Percentiles rank a stretch among this genome's conserved stretches.
phyloP scores from a whole-genome alignment of 1,139 yeast genomes.

The Sugiyamaella xylanicola region DNA sequence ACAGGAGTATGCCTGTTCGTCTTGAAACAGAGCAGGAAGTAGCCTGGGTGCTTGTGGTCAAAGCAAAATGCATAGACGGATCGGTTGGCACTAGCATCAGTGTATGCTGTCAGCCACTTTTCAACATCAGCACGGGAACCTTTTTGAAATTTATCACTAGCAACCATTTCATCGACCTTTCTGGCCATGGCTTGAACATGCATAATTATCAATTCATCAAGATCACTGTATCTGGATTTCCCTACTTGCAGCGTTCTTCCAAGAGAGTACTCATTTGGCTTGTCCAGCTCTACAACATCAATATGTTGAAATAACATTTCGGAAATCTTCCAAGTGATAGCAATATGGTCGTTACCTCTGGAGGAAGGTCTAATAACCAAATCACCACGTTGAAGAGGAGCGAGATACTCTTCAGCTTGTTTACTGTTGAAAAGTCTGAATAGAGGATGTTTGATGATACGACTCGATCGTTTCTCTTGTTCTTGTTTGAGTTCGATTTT shows the following conservation, averaged over 20 bases:
- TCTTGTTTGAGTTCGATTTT: constrained; percentile 54
- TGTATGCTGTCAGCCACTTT: constrained; percentile 85
- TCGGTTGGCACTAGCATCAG: constrained; percentile 87
- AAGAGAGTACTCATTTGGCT: constrained; percentile 61
- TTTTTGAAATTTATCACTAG: constrained; percentile 83
- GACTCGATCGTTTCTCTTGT: constrained; percentile 57
- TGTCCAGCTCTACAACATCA: constrained; percentile 75
- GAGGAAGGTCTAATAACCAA: constrained; percentile 94
- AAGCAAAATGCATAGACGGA: constrained; percentile 90
- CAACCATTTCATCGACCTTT: constrained; percentile 80
- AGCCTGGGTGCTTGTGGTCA: constrained; percentile 91
- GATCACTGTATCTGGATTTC: constrained; percentile 68
- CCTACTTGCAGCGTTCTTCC: constrained; percentile 72
- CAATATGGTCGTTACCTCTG: constrained; percentile 81
- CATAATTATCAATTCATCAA: constrained; percentile 89
- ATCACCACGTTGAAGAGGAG: constrained; percentile 87
- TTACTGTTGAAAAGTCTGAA: constrained; percentile 79
- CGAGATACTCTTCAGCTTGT: constrained; percentile 92
- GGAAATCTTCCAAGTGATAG: constrained; percentile 96
- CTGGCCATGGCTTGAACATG: constrained; percentile 85
- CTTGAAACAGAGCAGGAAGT: constrained; percentile 84
- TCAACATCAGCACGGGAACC: constrained; percentile 81
- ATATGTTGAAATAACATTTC: constrained; percentile 90
- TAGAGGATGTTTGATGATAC: constrained; percentile 89
- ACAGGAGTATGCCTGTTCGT: constrained; percentile 70